Evolutionary conservation across 192 early-diverging fungal genomes (phyloP).

Genomic region (Pilobolus umbonatus): DNA sequence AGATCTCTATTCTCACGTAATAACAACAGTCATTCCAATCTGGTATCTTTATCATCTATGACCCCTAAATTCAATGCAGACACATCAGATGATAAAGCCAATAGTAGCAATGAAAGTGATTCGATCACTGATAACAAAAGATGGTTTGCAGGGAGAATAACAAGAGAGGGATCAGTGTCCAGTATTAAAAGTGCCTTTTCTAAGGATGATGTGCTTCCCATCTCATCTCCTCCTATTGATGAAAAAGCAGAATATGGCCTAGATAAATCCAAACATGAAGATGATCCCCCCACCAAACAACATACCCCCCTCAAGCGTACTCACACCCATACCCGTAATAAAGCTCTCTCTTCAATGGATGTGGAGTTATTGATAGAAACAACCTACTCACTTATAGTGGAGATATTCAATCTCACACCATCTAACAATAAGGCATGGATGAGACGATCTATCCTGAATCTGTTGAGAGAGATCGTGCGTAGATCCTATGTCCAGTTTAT

Average conservation of each 20-base stretch:
- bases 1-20: conserved; percentile 7
- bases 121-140: too few species aligned
- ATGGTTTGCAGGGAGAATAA: conserved; percentile 1
- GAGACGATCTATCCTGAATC: conserved; percentile 29
- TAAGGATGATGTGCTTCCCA: background rate
- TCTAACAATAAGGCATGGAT: conserved; percentile 35
- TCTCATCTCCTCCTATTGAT: background rate
- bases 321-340: background rate
- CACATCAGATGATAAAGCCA: background rate
- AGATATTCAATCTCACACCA: conserved; percentile 30
- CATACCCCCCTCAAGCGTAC: background rate
- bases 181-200: background rate
- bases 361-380: conserved; percentile 36
- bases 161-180: background rate
- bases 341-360: conserved; percentile 10
- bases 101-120: background rate
- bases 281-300: background rate
- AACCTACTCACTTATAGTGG: conserved; percentile 28
- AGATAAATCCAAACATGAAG: background rate
- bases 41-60: background rate
- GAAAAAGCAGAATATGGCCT: background rate
- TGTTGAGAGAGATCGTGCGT: conserved; percentile 32
- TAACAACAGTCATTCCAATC: background rate
- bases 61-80: background rate
- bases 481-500: conserved; percentile 32